Base-by-base conservation (phyloP, 2,329 filamentous ascomycete species). In the Cercospora zeae-maydis region DNA sequence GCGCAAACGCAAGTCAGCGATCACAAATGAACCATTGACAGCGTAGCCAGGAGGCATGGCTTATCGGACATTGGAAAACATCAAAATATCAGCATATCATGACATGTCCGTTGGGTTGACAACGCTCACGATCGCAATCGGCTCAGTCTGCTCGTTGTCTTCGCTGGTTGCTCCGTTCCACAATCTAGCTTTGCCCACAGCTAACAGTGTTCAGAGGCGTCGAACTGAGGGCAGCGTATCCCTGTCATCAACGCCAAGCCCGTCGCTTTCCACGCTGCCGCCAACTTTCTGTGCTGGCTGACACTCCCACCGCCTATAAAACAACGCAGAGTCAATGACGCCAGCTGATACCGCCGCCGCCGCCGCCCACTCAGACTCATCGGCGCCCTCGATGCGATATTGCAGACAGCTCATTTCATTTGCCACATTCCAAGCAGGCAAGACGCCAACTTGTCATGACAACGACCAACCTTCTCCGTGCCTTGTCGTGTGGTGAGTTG, bases 301-400 rank as follows among this genome's bases (percentile, higher is more conserved):
- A 16, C 34, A n/a, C 36, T 31, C 19, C 57, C 57, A 59, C 57
- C 57, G 57, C 57, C 57, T 59, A 53, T 52, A 59, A n/a, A n/a
- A 14, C 9, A 59, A 7, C 19, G 19, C 31, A 37, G 14, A 24
- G 31, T 37, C 45, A 36, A 27, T 13, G 11, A 49, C 24, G 31
- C 42, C 31, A 24, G 19, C 49, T 2, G 19, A 52, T 8, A 8
- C 2, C 49, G 49, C 27, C 16, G 49, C 27, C 49, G 49, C 27
- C 16, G 49, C 27, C 49, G 42, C 42, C 42, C 13, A 16, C 33
- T 33, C 27, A 34, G 27, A 27, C 27, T 52, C 49, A 31, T 52
- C 49, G 49, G 9, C 14, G 49, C 3, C 27, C 31, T 21, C 33
- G 19, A 30, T 10, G 9, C 31, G 42, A 52, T 45, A 31, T 53